These are phyloP conservation scores for Bruguiera parviflora DNA, from an alignment of 345 rosid species.

Conservation along the genomic window DNA sequence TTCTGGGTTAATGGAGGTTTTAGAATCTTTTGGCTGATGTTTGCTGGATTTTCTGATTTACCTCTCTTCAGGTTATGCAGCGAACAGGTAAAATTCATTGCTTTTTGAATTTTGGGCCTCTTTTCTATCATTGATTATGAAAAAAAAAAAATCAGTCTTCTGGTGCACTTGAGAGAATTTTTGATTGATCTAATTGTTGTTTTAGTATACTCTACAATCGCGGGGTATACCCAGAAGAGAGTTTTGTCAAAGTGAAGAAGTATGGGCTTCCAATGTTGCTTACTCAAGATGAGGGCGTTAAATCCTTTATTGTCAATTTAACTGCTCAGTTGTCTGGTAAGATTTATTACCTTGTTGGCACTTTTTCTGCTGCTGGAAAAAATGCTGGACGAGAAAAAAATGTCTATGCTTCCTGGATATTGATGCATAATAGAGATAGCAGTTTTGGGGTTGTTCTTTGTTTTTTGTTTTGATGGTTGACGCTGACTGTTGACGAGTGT, in stretches of 20 bases:
- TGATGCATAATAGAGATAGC: too few relatives aligned
- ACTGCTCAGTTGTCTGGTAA: slow-evolving; percentile 81
- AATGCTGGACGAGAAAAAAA: too few relatives aligned
- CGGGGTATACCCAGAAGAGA: slow-evolving; percentile 94
- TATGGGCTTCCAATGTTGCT: slow-evolving; percentile 96
- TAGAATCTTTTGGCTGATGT: slow-evolving; percentile 11
- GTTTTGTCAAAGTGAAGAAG: slow-evolving; percentile 87
- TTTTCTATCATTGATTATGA: not conserved
- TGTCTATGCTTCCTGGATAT: too few relatives aligned
- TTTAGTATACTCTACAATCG: slow-evolving; percentile 86
- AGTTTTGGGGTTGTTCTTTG: too few relatives aligned
- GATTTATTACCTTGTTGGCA: not conserved
- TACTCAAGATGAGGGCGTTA: slow-evolving; percentile 87
- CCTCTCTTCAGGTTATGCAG: slow-evolving; percentile 77
- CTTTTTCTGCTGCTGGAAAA: too few relatives aligned
- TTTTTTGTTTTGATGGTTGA: not conserved
- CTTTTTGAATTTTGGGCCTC: slow-evolving; percentile 1
- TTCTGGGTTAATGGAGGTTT: not conserved
- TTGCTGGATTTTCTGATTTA: not conserved
- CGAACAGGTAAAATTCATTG: slow-evolving; percentile 60
- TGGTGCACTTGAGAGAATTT: not conserved
- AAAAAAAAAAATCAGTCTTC: not conserved
- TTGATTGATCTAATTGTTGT: not conserved
- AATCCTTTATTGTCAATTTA: slow-evolving; percentile 67
- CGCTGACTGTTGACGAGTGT: slow-evolving; percentile 7